Evolutionary conservation across 2,329 filamentous ascomycete species (phyloP), one percentile per base, ranked within the genome.

Genomic region (Pseudopithomyces maydicus): DNA sequence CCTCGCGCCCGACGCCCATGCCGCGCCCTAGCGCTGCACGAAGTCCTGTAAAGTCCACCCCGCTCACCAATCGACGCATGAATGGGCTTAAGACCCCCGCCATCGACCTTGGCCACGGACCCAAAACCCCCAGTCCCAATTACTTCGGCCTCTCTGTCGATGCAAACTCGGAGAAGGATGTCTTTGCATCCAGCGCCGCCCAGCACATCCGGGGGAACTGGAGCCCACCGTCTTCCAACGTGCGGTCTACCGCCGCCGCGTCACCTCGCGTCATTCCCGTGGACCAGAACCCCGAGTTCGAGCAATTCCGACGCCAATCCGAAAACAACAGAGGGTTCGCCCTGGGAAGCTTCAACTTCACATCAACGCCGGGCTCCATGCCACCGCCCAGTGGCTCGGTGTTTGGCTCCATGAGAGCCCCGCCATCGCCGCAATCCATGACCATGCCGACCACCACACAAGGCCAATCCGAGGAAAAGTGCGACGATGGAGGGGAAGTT

Each of bases 141-240:
- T 97, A 97, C 76, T 97, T 97, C 73, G 90, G 90, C 54, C 85
- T 96, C 57, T 81, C 87, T 29, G 79, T 91, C 60, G 88, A 92
- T 56, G 74, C 85, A 19, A 76, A 79, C 44, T 81, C 77, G 54
- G 87, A 48, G n/a, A 48, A 48, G 19, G 45, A 90, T 59, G 81
- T 84, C 22, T 83, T 87, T 59, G 87, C 88, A 52, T 89, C 88
- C 2, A 80, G 77, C 59, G 77, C 78, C 22, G 84, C 82, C 4
- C 81, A 82, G 33, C 81, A 90, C 59, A 82, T 87, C 1, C 85
- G 85, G 55, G 86, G 87, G 62, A 90, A 90, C 74, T 94, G 90
- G 90, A 90, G 88, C 65, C 84, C 89, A 8, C 84, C 87, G 0
- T 87, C 86, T 8, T 90, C 88, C 0, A 88, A 89, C 5, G 83